Evolutionary conservation across 306 rosid genomes (phyloP), one percentile per base, ranked within the genome.

Genomic region (Vicia faba): DNA sequence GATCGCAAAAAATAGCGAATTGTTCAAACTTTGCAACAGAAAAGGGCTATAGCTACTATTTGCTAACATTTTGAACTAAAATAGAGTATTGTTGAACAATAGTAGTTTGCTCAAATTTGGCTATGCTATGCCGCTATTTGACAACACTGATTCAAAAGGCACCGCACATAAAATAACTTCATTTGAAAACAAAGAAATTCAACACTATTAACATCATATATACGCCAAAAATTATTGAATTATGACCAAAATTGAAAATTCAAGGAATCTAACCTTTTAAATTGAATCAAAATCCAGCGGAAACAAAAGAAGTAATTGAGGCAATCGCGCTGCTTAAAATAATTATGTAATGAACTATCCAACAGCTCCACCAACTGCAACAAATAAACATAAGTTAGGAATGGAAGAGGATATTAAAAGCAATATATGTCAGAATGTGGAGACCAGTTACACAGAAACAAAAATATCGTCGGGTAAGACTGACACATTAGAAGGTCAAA

Each of bases 271-370:
- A 29, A 95, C 99, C 99, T 90, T 86, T 95, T 95, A 75, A 95
- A 95, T 75, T 95, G 99, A 78, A 90, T 88, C 77, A 95, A 85
- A 78, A 90, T 69, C 99, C 99, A 95, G 70, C 99, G 99, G 79
- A 95, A 95, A 74, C 99, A 95, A 74, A 95, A 95, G 88, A 95
- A 95, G 75, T 88, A 95, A 78, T 95, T 95, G 80, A 95, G 79
- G 87, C 99, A 95, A 68, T 95, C 99, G 9, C 25, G 89, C 80
- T 90, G 92, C 78, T 85, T 80, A 73, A 95, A 95, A 83, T 95
- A 84, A 75, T 85, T 86, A 38, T 95, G 95, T 92, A 95, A 79
- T 46, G 96, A 91, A 68, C 81, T 54, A 74, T 95, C 99, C 73
- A 95, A 80, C 66, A 95, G 79, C 84, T 95, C 99, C 81, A 95